Conservation (phyloP, 2,329 filamentous ascomycete species). For the Neofusicoccum sp. region DNA sequence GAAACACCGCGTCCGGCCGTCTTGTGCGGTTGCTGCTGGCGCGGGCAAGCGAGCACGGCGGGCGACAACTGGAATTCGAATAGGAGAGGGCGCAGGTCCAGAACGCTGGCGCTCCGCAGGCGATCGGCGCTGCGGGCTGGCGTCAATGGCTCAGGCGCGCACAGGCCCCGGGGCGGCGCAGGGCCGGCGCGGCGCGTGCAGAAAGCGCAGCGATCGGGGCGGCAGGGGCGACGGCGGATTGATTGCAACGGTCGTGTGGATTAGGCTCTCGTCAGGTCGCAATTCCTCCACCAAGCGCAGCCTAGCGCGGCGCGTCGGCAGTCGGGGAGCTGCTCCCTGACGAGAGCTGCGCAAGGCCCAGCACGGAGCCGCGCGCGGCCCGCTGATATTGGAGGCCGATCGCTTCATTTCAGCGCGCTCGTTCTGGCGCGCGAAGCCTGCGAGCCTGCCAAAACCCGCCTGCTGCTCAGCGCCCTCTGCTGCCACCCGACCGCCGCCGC, state of each 20-base stretch:
- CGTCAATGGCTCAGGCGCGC: background rate
- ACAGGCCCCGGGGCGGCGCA: background rate
- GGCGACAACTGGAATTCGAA: background rate
- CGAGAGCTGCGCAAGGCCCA: slow-evolving; percentile 3
- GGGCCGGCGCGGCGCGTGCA: background rate
- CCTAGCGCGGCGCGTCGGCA: background rate
- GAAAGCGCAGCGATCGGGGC: background rate
- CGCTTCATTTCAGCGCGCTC: slow-evolving; percentile 14
- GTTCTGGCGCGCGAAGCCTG: slow-evolving; percentile 9
- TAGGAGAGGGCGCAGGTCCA: background rate
- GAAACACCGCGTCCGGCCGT: background rate
- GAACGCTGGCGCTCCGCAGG: background rate
- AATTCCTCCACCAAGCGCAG: background rate
- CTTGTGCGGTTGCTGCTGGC: background rate
- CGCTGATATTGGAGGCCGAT: slow-evolving; percentile 16
- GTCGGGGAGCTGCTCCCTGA: background rate
- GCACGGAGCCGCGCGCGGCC: slow-evolving; percentile 5
- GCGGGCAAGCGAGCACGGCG: background rate
- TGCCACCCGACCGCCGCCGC: background rate
- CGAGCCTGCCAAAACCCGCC: background rate
- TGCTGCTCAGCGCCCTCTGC: background rate
- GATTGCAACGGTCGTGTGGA: slow-evolving; percentile 12
- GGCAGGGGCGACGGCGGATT: background rate
- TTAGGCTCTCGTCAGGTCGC: slow-evolving; percentile 3
- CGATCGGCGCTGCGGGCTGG: background rate